These are phyloP conservation scores for Dioszegia aurantiaca DNA, from an alignment of 768 basidiomycete genomes.

Conservation along the genomic window DNA sequence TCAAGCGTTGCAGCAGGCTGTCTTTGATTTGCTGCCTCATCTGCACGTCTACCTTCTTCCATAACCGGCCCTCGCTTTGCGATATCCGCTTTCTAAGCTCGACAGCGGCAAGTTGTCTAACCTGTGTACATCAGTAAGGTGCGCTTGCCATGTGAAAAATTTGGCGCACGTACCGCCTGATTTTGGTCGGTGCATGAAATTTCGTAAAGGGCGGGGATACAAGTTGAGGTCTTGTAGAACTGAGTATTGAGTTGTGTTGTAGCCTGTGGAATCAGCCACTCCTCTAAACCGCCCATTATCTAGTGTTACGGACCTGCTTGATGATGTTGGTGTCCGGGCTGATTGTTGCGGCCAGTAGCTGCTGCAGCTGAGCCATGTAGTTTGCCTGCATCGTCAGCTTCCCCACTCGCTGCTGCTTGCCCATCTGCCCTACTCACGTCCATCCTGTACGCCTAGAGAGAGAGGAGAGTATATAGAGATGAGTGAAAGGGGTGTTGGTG, in stretches of 20 bases:
- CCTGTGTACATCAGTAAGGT: conserved; percentile 56
- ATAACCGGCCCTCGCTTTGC: conserved; percentile 74
- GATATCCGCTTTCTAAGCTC: conserved; percentile 90
- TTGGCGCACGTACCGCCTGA: conserved; percentile 62
- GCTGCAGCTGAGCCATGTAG: conserved; percentile 77
- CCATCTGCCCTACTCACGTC: too few species aligned
- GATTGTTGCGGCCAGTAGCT: conserved; percentile 77
- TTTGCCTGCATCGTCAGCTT: conserved; percentile 43
- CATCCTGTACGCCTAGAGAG: conserved; percentile 6
- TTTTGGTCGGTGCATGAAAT: conserved; percentile 84
- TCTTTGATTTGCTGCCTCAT: conserved; percentile 80
- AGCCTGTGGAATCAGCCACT: conserved; percentile 59
- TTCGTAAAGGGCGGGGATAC: conserved; percentile 84
- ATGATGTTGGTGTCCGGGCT: conserved; percentile 82
- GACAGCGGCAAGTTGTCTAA: conserved; percentile 94
- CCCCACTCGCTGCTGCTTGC: not conserved
- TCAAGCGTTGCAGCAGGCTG: conserved; percentile 72
- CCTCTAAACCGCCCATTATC: conserved; percentile 9
- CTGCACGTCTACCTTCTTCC: conserved; percentile 67
- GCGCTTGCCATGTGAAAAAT: not conserved
- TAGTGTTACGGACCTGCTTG: conserved; percentile 68
- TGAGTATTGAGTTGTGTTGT: conserved; percentile 86
- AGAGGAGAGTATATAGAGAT: not conserved
- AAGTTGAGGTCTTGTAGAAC: conserved; percentile 85
- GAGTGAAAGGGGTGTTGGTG: not conserved